phyloP scores from a whole-genome alignment of 495 filamentous ascomycete species.

The Penicillium verhagenii region DNA sequence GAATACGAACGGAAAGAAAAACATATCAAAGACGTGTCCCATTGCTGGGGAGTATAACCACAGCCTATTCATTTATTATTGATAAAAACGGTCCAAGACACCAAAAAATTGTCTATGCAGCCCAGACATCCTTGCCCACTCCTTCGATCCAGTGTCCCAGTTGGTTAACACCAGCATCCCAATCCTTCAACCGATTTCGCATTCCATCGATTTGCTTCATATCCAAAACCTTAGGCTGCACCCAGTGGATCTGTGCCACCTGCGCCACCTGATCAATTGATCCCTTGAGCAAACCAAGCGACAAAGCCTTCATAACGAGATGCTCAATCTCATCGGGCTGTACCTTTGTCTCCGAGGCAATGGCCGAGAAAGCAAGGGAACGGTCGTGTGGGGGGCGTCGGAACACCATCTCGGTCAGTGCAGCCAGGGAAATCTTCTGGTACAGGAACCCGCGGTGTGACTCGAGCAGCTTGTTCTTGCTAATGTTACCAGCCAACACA shows the following conservation, averaged over 20 bases:
- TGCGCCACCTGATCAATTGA: conserved; percentile 96
- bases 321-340: conserved; percentile 90
- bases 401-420: conserved; percentile 95
- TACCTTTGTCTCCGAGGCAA: conserved; percentile 90
- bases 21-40: not conserved
- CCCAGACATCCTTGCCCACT: conserved; percentile 87
- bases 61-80: conserved; percentile 29
- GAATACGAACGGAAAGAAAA: conserved; percentile 7
- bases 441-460: conserved; percentile 80
- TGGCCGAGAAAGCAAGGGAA: conserved; percentile 84
- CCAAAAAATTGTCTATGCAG: conserved; percentile 53
- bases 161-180: conserved; percentile 93
- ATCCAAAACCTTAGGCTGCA: conserved; percentile 96
- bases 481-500: conserved; percentile 72
- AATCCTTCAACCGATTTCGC: conserved; percentile 82
- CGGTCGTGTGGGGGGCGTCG: conserved; percentile 92
- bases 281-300: conserved; percentile 82
- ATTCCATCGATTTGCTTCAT: conserved; percentile 95
- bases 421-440: conserved; percentile 95
- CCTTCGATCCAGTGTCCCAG: conserved; percentile 93
- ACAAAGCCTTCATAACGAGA: conserved; percentile 96
- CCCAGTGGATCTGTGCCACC: conserved; percentile 95
- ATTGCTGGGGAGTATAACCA: conserved; percentile 4
- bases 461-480: conserved; percentile 72
- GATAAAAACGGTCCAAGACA: conserved; percentile 15